phyloP scores from a whole-genome alignment of 441 rosid genomes.

The Erysimum pusillum region DNA sequence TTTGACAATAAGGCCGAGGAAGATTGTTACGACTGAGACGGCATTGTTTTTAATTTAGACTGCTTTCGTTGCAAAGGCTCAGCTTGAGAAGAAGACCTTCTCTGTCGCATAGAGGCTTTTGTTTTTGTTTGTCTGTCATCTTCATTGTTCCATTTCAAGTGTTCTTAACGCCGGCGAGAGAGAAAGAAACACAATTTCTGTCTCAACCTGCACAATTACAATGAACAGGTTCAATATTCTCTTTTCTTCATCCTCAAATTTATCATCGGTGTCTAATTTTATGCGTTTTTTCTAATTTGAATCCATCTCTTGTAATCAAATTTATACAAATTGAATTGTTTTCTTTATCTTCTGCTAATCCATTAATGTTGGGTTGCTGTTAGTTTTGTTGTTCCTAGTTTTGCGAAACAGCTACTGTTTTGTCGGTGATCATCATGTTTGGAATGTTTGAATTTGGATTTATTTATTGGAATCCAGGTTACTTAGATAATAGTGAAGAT shows the following conservation, averaged over 20 bases:
- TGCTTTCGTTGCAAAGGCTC: no score
- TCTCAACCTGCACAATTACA: background rate
- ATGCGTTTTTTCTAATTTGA: no score
- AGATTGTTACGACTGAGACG: no score
- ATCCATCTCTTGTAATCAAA: no score
- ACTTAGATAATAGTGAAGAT: slow-evolving; percentile 2
- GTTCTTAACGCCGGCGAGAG: background rate
- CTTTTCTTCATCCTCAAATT: slow-evolving; percentile 11
- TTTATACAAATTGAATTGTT: no score
- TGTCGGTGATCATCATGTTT: slow-evolving; percentile 24
- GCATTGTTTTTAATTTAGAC: no score
- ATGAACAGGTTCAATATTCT: slow-evolving; percentile 35
- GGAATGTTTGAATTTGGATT: background rate
- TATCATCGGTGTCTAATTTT: no score
- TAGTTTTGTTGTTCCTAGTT: background rate
- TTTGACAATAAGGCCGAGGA: no score
- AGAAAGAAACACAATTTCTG: background rate
- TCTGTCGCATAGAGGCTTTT: background rate
- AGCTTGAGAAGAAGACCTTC: background rate
- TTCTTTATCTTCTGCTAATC: background rate
- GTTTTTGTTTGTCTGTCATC: background rate
- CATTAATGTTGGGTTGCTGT: background rate
- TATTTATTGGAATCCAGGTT: slow-evolving; percentile 13
- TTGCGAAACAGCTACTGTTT: no score
- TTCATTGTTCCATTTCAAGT: background rate